Percentiles rank a stretch among this genome's conserved stretches.
Conservation (phyloP, 1,284 basidiomycete genomes). For the Ceratobasidium sp. region DNA sequence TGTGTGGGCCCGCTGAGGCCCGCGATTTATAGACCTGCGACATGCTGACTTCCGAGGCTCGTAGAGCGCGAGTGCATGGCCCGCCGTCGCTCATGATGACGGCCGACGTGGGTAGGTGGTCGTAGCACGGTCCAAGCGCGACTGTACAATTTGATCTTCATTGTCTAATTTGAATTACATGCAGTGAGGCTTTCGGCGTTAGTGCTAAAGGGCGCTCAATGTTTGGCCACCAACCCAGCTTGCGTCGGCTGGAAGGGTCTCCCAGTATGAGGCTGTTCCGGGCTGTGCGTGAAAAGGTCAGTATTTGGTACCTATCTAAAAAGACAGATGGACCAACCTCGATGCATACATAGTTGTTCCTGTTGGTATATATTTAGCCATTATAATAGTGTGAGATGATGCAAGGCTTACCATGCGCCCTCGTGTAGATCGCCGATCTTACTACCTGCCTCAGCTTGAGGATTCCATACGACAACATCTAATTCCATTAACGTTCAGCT, state of each 20-base stretch:
- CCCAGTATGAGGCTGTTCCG: conserved; percentile 76
- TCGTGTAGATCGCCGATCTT: conserved; percentile 87
- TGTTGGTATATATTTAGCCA: conserved; percentile 47
- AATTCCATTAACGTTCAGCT: neutral
- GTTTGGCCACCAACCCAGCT: conserved; percentile 79
- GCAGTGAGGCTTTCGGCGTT: neutral
- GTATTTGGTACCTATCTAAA: neutral
- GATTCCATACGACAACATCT: conserved; percentile 89
- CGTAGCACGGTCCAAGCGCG: conserved; percentile 28
- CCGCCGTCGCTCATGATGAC: neutral
- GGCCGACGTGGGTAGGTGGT: conserved; percentile 27
- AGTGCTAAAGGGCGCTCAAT: conserved; percentile 51
- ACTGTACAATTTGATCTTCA: conserved; percentile 19
- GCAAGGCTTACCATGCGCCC: conserved; percentile 75
- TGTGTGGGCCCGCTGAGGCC: neutral
- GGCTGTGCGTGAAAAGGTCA: conserved; percentile 58
- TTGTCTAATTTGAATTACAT: conserved; percentile 19
- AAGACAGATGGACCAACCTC: conserved; percentile 47
- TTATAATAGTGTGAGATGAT: neutral
- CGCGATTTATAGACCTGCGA: conserved; percentile 14
- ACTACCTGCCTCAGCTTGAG: conserved; percentile 67
- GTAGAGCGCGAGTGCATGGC: neutral
- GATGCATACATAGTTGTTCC: conserved; percentile 82
- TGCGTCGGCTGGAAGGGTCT: conserved; percentile 63
- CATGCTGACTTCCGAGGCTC: conserved; percentile 25